Base-by-base conservation (phyloP, 352 stramenopile species). In the Pythium inflatum region DNA sequence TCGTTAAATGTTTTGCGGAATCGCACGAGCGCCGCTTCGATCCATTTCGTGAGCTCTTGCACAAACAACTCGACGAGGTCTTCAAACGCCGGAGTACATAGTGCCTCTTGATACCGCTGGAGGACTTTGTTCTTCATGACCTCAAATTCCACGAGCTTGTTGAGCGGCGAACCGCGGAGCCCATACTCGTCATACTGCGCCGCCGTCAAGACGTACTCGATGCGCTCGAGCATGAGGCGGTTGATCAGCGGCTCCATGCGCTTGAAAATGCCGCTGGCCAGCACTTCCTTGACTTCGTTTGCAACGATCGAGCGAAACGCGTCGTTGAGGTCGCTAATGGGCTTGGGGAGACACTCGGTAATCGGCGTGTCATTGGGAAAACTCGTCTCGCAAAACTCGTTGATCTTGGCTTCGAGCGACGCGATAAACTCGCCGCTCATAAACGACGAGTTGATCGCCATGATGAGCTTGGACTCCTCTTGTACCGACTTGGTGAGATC, bases 371-470 rank as follows among this genome's bases (percentile, higher is more conserved):
- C 81, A 16, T 71, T 56, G 2, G 85, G 80, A 54, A 94, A 93
- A 18, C 64, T 75, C 4, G 49, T 54, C 0, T 43, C 25, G 8
- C 81, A 90, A 46, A 82, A 85, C 9, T 85, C 82, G 33, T 79
- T 63, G 49, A 95, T 83, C 65, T 89, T 90, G 38, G 63, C 65
- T 46, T 90, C 73, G 13, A 95, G 67, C 14, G 64, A 78, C 28
- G 79, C 75, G 40, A 93, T 74, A 68, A 94, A 93, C 50, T 91
- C 80, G 20, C 83, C 81, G 58, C 88, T 94, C 77, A 92, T 83
- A 60, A 85, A 91, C 6, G 88, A 77, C 53, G 88, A 94, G 68
- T 94, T 94, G 66, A 95, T 92, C n/a, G 88, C 90, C 86, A 95
- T 93, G 64, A 95, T 85, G 27, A 92, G 80, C 45, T 88, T 89